A percentile compares a stretch with the other conserved stretches of the same genome.
phyloP scores from a whole-genome alignment of 2,329 filamentous ascomycete species.

The Zymoseptoria crescenta region DNA sequence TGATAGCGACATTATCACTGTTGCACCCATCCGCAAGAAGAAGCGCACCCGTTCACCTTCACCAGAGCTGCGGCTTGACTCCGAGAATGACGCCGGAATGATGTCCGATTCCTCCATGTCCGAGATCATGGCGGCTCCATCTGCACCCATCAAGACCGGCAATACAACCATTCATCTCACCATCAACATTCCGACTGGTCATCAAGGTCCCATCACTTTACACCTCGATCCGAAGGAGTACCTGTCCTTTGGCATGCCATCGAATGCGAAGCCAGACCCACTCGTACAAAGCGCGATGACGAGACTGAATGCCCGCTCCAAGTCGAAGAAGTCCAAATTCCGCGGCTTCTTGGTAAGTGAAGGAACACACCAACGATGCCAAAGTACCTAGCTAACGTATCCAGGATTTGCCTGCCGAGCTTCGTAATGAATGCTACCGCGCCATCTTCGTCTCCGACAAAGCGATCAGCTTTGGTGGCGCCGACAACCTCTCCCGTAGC shows the following conservation, averaged over 20 bases:
- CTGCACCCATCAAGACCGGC: neutral
- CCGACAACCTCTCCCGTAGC: constrained; percentile 34
- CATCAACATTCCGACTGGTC: constrained; percentile 40
- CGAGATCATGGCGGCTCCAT: constrained; percentile 1
- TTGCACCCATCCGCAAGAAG: constrained; percentile 21
- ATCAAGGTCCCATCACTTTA: constrained; percentile 39
- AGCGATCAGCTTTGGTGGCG: constrained; percentile 31
- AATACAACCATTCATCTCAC: constrained; percentile 32
- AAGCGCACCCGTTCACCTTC: constrained; percentile 25
- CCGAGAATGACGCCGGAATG: constrained; percentile 8
- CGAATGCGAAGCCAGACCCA: constrained; percentile 2
- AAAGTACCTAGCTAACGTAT: constrained; percentile 12
- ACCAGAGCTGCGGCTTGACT: constrained; percentile 13
- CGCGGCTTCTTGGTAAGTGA: constrained; percentile 8
- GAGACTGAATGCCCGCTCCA: constrained; percentile 14
- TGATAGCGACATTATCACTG: constrained; percentile 24
- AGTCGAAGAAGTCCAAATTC: constrained; percentile 12
- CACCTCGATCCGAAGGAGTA: constrained; percentile 30
- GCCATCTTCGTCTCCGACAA: constrained; percentile 32
- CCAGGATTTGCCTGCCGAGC: constrained; percentile 34
- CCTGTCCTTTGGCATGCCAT: neutral
- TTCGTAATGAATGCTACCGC: constrained; percentile 43
- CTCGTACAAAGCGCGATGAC: constrained; percentile 11
- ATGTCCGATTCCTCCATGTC: constrained; percentile 12
- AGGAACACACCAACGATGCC: constrained; percentile 12